phyloP scores from a whole-genome alignment of 2,329 filamentous ascomycete species.

The Cryphonectria naterciae region DNA sequence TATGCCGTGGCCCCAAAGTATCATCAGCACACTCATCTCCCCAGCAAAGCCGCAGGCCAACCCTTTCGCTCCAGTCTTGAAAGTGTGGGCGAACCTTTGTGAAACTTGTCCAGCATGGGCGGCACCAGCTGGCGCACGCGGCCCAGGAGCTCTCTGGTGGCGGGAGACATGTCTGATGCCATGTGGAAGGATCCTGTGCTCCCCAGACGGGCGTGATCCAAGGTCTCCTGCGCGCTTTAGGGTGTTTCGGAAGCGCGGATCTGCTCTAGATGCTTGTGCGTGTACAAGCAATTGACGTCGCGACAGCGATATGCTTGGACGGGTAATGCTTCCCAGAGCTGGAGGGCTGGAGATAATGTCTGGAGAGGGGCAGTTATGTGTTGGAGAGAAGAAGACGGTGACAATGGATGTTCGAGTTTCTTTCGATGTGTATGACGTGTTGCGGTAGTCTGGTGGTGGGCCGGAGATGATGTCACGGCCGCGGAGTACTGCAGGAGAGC shows the following conservation, averaged over 20 bases:
- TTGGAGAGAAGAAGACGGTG: too few species aligned
- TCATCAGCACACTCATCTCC: constrained; percentile 21
- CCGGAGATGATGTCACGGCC: constrained; percentile 27
- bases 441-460: neutral
- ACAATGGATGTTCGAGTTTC: constrained; percentile 3
- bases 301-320: neutral
- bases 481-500: neutral
- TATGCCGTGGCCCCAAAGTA: constrained; percentile 41
- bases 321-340: neutral
- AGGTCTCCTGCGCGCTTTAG: neutral
- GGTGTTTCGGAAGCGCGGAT: neutral
- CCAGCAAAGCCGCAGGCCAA: neutral
- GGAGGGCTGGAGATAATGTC: neutral
- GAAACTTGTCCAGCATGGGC: constrained; percentile 92
- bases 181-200: constrained; percentile 4
- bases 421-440: neutral
- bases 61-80: neutral
- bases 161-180: constrained; percentile 61
- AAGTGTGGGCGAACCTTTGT: constrained; percentile 74
- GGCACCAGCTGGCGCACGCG: constrained; percentile 91
- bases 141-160: constrained; percentile 74
- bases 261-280: neutral
- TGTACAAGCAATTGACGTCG: neutral
- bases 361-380: neutral
- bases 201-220: neutral